Evolutionary conservation across 1,284 basidiomycete species (phyloP), one percentile per base, ranked within the genome.

Genomic region (Clitocybe nebularis): DNA sequence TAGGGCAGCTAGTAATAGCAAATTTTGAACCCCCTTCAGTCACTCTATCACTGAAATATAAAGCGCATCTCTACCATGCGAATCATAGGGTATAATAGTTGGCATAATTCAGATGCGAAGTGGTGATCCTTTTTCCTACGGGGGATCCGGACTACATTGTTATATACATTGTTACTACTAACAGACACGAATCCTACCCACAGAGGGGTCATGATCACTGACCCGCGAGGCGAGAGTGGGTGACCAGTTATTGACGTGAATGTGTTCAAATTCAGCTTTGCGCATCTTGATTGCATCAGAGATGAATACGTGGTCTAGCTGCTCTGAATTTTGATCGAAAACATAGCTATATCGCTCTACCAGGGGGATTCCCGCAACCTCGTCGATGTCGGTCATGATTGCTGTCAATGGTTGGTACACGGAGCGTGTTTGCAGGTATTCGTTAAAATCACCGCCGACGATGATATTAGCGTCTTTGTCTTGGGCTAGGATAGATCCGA

Each of bases 381-480:
- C 75, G 56, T 80, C 77, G 33, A 76, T 66, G 38, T 80, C 77
- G 17, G 56, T 58, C 45, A 79, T 53, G 34, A 77, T 50, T 5
- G 57, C 56, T 5, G 58, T 61, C 46, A 81, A 61, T 2, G 77
- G 63, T 29, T 64, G 60, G 55, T 74, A 80, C 23, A 75, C 77
- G 5, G 72, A 67, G 33, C 72, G 69, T 1, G 78, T 71, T 47
- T 77, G 72, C 9, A 69, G 48, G 58, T 68, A 81, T 51, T 82
- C 81, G 57, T 84, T 84, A 63, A 76, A 81, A 61, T 83, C 81
- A 9, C 81, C 81, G 3, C 70, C 75, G 9, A 79, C 62, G 36
- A 82, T 54, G 45, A 84, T 61, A 47, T 72, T 75, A 5, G 79
- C 77, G 24, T 66, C 46, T 1, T 64, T 51, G 46, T 80, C 68